Evolutionary conservation across 108 stramenopile genomes (phyloP).

Genomic region (Cyclotella cryptica): DNA sequence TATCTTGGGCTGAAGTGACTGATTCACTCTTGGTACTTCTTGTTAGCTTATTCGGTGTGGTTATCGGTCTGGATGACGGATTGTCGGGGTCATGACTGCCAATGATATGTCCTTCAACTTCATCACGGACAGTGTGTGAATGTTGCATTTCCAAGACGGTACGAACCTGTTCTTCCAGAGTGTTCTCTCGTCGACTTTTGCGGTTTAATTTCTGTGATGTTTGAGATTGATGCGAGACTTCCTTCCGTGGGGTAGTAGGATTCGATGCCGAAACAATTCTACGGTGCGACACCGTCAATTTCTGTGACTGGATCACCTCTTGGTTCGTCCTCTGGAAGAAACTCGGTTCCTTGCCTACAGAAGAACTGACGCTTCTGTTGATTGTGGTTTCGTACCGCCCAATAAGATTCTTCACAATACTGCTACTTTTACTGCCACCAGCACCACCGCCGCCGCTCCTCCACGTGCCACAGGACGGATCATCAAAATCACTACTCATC

Average conservation of each 20-base stretch:
- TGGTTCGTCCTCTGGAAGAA: constrained; percentile 10
- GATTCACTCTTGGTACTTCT: constrained; percentile 20
- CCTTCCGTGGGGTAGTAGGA: background rate
- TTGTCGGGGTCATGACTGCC: background rate
- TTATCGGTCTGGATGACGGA: background rate
- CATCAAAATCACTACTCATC: background rate
- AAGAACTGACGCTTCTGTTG: background rate
- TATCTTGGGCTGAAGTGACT: constrained; percentile 38
- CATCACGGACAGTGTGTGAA: constrained; percentile 3
- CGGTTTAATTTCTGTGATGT: constrained; percentile 2
- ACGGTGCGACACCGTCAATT: background rate
- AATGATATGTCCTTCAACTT: background rate
- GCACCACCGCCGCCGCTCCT: background rate
- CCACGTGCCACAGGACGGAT: background rate
- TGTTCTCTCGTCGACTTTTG: constrained; percentile 2
- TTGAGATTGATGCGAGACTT: background rate
- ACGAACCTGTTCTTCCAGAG: constrained; percentile 38
- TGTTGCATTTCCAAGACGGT: constrained; percentile 31
- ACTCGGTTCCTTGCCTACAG: background rate
- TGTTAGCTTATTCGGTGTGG: background rate
- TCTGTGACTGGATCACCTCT: background rate
- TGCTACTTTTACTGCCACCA: background rate
- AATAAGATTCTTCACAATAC: constrained; percentile 18
- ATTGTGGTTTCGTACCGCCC: constrained; percentile 2
- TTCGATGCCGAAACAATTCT: background rate